Evolutionary conservation across 2,329 filamentous ascomycete species (phyloP), one percentile per base, ranked within the genome.

Genomic region (Chrysoporthe austroafricana): DNA sequence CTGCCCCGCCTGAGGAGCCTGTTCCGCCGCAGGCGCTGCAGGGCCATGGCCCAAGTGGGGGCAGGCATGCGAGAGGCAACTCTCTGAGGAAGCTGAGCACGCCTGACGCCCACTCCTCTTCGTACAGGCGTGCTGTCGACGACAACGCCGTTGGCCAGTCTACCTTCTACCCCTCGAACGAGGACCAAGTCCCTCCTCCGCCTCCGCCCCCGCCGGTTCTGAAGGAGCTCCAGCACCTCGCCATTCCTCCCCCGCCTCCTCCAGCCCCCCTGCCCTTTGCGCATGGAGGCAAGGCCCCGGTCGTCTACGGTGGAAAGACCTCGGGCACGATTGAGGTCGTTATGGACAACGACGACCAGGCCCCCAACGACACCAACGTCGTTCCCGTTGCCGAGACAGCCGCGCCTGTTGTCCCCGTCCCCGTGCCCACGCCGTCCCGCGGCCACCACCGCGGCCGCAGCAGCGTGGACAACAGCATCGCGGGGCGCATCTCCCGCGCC

Each of bases 311-410:
- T 43, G 81, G 81, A 1, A 71, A 82, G 18, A 82, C 81, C 8
- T 84, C 85, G 0, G 87, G 85, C 4, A 84, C 87, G 73, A 89
- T 90, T 71, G 88, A 90, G 75, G 88, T 90, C 69, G 86, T 90
- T 62, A 88, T 88, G 84, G 87, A 90, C 71, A 86, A 88, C 2
- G 85, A 88, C 6, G 82, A 85, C 21, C 72, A 71, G 46, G 80
- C 79, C 1, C 6, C 62, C 34, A 21, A 32, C 14, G 50, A 44
- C 42, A 48, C 61, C 43, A 46, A 4, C 36, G 62, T 67, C 6
- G 79, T 80, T 60, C 73, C 74, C 32, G 59, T 73, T 16, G 72
- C 74, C 67, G 83, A 84, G 68, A 75, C 77, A 52, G 79, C 76
- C 52, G 80, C 84, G 1, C 81, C 83, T 7, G 78, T 83, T 69